Percentiles rank a stretch among this genome's conserved stretches.
These are phyloP conservation scores for Herpetospermum pedunculosum DNA, from an alignment of 306 rosid genomes.

Conservation along the genomic window DNA sequence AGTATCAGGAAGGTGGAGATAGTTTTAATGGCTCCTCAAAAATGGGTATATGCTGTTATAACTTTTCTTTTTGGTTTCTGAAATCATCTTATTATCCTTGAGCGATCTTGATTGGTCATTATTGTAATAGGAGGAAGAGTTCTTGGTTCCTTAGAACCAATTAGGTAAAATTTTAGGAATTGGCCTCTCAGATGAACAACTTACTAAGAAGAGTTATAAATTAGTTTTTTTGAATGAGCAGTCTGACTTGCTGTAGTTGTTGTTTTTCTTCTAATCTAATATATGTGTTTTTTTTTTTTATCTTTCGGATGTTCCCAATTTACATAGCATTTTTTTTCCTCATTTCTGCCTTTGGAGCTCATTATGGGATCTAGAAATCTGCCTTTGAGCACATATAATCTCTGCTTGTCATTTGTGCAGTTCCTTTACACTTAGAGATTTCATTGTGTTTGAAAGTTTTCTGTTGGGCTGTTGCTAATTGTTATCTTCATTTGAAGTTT, in stretches of 20 bases:
- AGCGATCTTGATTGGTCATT: background rate
- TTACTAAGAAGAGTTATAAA: background rate
- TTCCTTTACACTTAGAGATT: background rate
- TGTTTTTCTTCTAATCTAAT: constrained; percentile 1
- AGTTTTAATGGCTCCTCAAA: constrained; percentile 8
- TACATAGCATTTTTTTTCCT: background rate
- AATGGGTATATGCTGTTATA: constrained; percentile 21
- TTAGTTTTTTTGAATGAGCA: background rate
- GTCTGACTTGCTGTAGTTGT: background rate
- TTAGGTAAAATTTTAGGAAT: constrained; percentile 13
- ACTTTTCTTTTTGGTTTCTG: background rate
- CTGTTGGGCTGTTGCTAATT: background rate
- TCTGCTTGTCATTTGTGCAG: background rate
- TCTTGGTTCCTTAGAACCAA: constrained; percentile 5
- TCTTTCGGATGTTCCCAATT: background rate
- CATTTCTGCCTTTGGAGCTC: background rate
- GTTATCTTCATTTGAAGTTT: background rate
- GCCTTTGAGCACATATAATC: background rate
- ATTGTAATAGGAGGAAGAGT: constrained; percentile 6
- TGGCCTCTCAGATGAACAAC: constrained; percentile 11
- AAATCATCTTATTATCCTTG: background rate
- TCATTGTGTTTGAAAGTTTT: background rate
- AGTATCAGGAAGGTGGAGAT: background rate
- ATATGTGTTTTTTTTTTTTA: background rate
- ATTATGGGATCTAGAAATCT: background rate